Percentiles rank a stretch among this genome's conserved stretches.
Evolutionary conservation across 179 eudicot species (phyloP).

Genomic region (Vitellaria paradoxa): DNA sequence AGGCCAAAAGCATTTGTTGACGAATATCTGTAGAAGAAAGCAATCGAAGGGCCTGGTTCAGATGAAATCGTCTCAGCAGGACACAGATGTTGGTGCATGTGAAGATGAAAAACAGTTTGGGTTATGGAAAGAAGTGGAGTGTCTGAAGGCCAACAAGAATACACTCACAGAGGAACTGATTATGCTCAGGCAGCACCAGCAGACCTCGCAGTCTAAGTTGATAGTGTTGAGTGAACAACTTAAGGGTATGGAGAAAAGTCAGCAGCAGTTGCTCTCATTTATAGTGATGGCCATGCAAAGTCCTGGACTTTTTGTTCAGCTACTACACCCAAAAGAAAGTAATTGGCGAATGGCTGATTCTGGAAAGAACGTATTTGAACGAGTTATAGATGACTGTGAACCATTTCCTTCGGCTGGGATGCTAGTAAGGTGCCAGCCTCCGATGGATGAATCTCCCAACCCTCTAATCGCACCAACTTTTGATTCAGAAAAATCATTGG

Average conservation of each 20-base stretch:
- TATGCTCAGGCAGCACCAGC: constrained; percentile 71
- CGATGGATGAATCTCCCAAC: constrained; percentile 24
- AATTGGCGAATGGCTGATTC: constrained; percentile 54
- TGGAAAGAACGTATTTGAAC: constrained; percentile 42
- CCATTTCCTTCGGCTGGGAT: constrained; percentile 37
- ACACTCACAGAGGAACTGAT: constrained; percentile 60
- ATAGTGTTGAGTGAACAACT: constrained; percentile 62
- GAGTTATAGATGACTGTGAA: constrained; percentile 34
- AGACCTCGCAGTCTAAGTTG: constrained; percentile 55
- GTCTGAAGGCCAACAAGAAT: constrained; percentile 57
- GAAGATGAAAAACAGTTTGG: constrained; percentile 47
- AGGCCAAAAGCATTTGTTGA: constrained; percentile 71
- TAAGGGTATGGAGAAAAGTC: constrained; percentile 70
- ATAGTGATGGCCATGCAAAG: constrained; percentile 87
- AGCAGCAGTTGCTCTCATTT: constrained; percentile 85
- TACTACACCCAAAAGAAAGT: constrained; percentile 63
- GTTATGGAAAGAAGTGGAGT: constrained; percentile 64
- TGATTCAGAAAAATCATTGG: constrained; percentile 32
- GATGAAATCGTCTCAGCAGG: constrained; percentile 30
- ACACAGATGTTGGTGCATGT: constrained; percentile 24
- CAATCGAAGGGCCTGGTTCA: constrained; percentile 28
- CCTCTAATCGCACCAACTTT: constrained; percentile 22
- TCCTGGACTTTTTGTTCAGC: constrained; percentile 59
- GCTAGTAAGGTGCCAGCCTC: constrained; percentile 66
- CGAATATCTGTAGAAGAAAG: constrained; percentile 67